Base-by-base conservation (phyloP, 1,284 basidiomycete genomes). In the Athelia psychrophila region DNA sequence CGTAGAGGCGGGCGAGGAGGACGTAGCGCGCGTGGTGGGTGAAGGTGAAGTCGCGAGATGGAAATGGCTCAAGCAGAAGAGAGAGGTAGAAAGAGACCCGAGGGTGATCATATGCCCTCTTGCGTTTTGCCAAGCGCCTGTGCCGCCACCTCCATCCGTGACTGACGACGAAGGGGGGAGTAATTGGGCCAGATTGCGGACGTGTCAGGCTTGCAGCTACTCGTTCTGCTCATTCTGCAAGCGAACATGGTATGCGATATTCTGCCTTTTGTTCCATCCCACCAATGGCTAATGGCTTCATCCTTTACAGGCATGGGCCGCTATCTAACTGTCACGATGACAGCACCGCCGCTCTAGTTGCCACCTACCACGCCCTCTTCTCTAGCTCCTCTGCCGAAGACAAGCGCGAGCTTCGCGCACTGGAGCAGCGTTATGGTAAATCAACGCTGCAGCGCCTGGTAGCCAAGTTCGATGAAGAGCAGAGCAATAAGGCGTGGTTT, bases 201-300 rank as follows among this genome's bases (percentile, higher is more conserved):
- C 79, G 35, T 93, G 91, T 57, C 63, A 75, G 2, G 63, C 70
- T 25, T 93, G 90, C 62, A 75, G 71, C 12, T 90, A 81, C 65
- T 81, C 81, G 2, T 89, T 91, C 62, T 91, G 88, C 63, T 77
- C 81, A 3, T 85, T 87, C 57, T 93, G 90, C 62, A 80, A 77
- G 58, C 78, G 81, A 46, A 84, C 86, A 44, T 91, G 90, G 87
- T 87, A 54, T 52, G 71, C 61, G 2, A 33, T 18, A n/a, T 1
- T n/a, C 27, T 30, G 44, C 24, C 30, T 8, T 45, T 25, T 8
- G 40, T 23, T 15, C 30, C 4, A 30, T 53, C 13, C 55, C 49
- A 32, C 30, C 20, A 30, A 36, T 22, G 9, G 6, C 46, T 47
- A 23, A 50, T 23, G 15, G n/a, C n/a, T n/a, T n/a, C n/a, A n/a